Conservation (phyloP, 1,284 basidiomycete genomes). For the Amylostereum areolatum region DNA sequence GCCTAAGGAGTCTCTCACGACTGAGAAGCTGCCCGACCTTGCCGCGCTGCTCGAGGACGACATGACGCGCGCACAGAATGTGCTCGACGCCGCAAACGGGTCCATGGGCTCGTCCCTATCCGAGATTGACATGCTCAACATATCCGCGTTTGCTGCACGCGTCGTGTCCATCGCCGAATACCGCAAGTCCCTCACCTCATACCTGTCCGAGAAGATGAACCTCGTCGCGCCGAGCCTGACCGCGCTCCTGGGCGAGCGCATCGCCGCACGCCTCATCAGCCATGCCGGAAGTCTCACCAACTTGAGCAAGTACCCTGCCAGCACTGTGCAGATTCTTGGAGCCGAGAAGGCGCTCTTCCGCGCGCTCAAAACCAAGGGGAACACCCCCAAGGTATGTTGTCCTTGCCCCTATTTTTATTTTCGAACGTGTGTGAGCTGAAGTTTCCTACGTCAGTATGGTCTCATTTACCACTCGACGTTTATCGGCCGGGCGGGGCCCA, state of each 20-base stretch:
- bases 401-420: not conserved
- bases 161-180: slow-evolving; percentile 93
- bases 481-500: slow-evolving; percentile 92
- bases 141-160: slow-evolving; percentile 86
- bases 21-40: slow-evolving; percentile 79
- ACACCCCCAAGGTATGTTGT: slow-evolving; percentile 84
- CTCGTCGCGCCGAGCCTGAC: slow-evolving; percentile 94
- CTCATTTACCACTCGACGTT: slow-evolving; percentile 92
- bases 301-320: slow-evolving; percentile 97
- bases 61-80: slow-evolving; percentile 83
- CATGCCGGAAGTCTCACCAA: slow-evolving; percentile 98
- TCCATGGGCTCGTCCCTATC: slow-evolving; percentile 95
- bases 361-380: slow-evolving; percentile 97
- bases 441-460: slow-evolving; percentile 60
- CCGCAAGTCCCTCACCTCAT: slow-evolving; percentile 86
- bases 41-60: slow-evolving; percentile 85
- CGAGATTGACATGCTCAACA: slow-evolving; percentile 96
- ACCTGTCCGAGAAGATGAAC: slow-evolving; percentile 98
- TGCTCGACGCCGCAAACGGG: slow-evolving; percentile 90
- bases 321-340: slow-evolving; percentile 96
- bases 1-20: slow-evolving; percentile 76
- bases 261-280: slow-evolving; percentile 92
- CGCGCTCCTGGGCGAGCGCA: slow-evolving; percentile 91
- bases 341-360: slow-evolving; percentile 98
- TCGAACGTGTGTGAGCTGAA: not conserved